Base-by-base conservation (phyloP, 495 filamentous ascomycete genomes). In the Eremomyces bilateralis region DNA sequence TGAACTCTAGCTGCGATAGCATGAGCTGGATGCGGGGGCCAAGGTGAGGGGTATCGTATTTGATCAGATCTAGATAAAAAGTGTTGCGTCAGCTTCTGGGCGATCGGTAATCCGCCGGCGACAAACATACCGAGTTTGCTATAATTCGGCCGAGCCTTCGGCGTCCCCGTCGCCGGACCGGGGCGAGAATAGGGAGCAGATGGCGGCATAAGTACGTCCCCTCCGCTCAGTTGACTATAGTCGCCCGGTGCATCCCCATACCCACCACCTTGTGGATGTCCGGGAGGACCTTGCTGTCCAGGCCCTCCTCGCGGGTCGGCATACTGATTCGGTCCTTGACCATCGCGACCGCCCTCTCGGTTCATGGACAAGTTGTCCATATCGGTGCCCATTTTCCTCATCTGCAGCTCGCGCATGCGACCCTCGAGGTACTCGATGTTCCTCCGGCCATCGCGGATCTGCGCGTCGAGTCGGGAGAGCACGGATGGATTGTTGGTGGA, bases 11-110 rank as follows among this genome's bases (percentile, higher is more conserved):
- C 53, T 99, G 88, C 13, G 88, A 92, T 48, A 99, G 61, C 88
- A 99, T 99, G 42, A 94, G 74, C 60, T 95, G 90, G 49, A 99
- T 99, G 38, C 90, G 81, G 21, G 90, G 90, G 19, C 88, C 88
- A 35, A 99, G 74, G 51, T 93, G 81, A 15, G 73, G 73, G 15
- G 85, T 95, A 52, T 99, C 90, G 60, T 82, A 93, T 71, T 94
- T 99, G 59, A 99, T 95, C 36, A 99, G 64, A 62, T 97, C 88
- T 95, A 38, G 37, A 37, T 29, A 2, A 4, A 10, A 27, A 13
- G 24, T 32, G 35, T 30, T 36, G 39, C 42, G 24, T 8, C 24
- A 27, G 4, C 4, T n/a, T n/a, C n/a, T n/a, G n/a, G n/a, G n/a
- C n/a, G n/a, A n/a, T n/a, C n/a, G n/a, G n/a, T n/a, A 13, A 13